Conservation (phyloP, 2,329 filamentous ascomycete genomes). For the Penicillium sp. region DNA sequence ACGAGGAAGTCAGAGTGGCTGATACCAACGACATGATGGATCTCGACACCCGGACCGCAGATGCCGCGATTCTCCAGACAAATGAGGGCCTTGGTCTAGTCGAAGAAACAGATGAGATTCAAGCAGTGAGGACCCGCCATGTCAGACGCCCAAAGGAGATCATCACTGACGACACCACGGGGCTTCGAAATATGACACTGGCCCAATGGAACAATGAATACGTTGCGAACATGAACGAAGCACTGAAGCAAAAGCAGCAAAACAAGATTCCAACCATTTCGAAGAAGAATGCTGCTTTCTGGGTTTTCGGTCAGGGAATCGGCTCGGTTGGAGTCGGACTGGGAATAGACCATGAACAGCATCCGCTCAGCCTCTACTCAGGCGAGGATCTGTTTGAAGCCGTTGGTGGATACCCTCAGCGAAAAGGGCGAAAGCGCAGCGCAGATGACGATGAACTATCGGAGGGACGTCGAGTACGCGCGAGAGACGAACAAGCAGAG, state of each 20-base stretch:
- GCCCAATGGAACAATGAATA: constrained; percentile 59
- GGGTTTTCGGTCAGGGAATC: constrained; percentile 57
- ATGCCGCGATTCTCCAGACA: not conserved
- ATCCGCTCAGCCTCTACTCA: constrained; percentile 58
- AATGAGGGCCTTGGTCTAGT: not conserved
- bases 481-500: constrained; percentile 33
- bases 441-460: constrained; percentile 20
- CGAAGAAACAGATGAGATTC: not conserved
- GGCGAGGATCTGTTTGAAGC: constrained; percentile 53
- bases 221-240: constrained; percentile 56
- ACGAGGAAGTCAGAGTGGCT: not conserved
- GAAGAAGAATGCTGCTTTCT: constrained; percentile 62
- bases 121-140: constrained; percentile 1
- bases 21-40: not conserved
- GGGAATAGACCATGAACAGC: constrained; percentile 38
- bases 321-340: constrained; percentile 52
- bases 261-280: constrained; percentile 46
- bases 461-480: constrained; percentile 36
- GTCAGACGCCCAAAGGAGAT: constrained; percentile 36
- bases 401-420: constrained; percentile 37
- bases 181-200: constrained; percentile 57
- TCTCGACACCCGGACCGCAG: not conserved
- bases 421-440: constrained; percentile 27
- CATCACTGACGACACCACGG: constrained; percentile 47
- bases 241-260: constrained; percentile 43